Evolutionary conservation across 768 basidiomycete genomes (phyloP).

Genomic region (Suillus discolor): DNA sequence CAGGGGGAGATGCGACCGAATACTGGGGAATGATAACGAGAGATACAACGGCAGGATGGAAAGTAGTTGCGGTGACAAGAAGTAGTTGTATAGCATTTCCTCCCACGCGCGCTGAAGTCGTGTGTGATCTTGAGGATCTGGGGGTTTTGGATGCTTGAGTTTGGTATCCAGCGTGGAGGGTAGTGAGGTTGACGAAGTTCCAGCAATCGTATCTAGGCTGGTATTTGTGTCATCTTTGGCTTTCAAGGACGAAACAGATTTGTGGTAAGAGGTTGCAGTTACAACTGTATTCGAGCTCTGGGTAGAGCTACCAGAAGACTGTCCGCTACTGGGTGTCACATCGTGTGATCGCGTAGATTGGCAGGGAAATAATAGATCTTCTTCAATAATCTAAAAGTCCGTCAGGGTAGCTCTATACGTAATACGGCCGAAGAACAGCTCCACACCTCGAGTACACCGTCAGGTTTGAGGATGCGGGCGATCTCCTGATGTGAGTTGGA

Average conservation of each 20-base stretch:
- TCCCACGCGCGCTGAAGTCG: conserved; percentile 67
- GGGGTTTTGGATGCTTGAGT: conserved; percentile 19
- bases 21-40: conserved; percentile 54
- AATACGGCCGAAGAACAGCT: conserved; percentile 7
- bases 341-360: conserved; percentile 15
- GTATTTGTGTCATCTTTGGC: conserved; percentile 13
- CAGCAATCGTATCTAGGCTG: conserved; percentile 16
- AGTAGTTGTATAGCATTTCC: conserved; percentile 60
- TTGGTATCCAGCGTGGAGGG: conserved; percentile 19
- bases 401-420: conserved; percentile 12
- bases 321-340: conserved; percentile 8
- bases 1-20: conserved; percentile 49
- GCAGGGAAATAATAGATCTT: conserved; percentile 72
- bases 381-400: conserved; percentile 63
- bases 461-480: conserved; percentile 62
- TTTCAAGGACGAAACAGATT: conserved; percentile 25
- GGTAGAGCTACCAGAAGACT: conserved; percentile 25
- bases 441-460: conserved; percentile 65
- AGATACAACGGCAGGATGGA: conserved; percentile 71
- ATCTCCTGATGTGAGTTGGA: conserved; percentile 52
- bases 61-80: conserved; percentile 54
- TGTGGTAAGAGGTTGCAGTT: conserved; percentile 21
- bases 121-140: conserved; percentile 62
- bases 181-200: conserved; percentile 24
- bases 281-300: conserved; percentile 32